Evolutionary conservation across 495 filamentous ascomycete species (phyloP).

Genomic region (Aspergillus ostianus): DNA sequence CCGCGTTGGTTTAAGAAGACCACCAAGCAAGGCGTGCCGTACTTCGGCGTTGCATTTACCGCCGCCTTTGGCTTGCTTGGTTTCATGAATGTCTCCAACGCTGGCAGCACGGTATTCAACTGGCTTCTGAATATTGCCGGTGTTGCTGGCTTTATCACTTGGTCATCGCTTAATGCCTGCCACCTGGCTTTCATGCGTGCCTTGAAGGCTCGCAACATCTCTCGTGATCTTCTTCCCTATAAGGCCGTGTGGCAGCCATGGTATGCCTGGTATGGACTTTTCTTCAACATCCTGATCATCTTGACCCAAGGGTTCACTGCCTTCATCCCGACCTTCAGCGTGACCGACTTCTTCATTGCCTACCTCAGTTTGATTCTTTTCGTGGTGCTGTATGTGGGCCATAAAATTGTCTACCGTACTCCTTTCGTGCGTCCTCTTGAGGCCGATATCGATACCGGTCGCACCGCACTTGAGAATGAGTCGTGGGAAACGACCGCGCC

Average conservation of each 20-base stretch:
- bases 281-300: slow-evolving; percentile 63
- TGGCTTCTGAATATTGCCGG: slow-evolving; percentile 61
- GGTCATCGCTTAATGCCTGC: slow-evolving; percentile 58
- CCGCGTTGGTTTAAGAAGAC: slow-evolving; percentile 54
- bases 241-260: slow-evolving; percentile 58
- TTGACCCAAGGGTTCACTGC: slow-evolving; percentile 69
- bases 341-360: slow-evolving; percentile 56
- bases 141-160: slow-evolving; percentile 68
- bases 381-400: slow-evolving; percentile 54
- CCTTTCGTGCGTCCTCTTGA: slow-evolving; percentile 42
- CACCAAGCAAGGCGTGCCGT: slow-evolving; percentile 51
- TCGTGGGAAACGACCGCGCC: slow-evolving; percentile 45
- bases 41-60: slow-evolving; percentile 49
- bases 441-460: slow-evolving; percentile 50
- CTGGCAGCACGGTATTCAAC: slow-evolving; percentile 54
- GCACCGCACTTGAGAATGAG: slow-evolving; percentile 39
- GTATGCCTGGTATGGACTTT: slow-evolving; percentile 58
- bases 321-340: slow-evolving; percentile 60
- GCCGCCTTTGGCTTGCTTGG: slow-evolving; percentile 51
- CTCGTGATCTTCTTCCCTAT: slow-evolving; percentile 57
- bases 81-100: slow-evolving; percentile 49
- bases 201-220: slow-evolving; percentile 55
- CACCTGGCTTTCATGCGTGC: slow-evolving; percentile 62
- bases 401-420: slow-evolving; percentile 51
- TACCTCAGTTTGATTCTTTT: slow-evolving; percentile 65